These are phyloP conservation scores for Psilocybe cubensis DNA, from an alignment of 768 basidiomycete genomes.

Conservation along the genomic window DNA sequence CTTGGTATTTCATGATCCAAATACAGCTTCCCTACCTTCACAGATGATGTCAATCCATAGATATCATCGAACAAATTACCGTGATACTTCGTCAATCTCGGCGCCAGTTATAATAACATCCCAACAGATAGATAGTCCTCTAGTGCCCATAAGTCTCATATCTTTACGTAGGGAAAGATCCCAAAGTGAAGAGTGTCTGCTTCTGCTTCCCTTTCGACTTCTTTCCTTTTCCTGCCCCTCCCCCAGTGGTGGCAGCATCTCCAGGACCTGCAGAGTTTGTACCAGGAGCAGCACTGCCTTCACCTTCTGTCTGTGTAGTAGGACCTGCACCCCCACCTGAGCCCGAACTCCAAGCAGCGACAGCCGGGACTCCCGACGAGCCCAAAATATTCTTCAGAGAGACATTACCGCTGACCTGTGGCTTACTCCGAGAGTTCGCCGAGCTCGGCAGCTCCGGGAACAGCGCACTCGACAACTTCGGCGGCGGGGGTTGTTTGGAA, in stretches of 20 bases:
- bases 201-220: conserved; percentile 85
- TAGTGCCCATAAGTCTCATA: not conserved
- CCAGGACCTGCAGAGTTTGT: conserved; percentile 50
- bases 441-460: conserved; percentile 75
- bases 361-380: conserved; percentile 35
- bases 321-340: conserved; percentile 13
- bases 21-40: no score
- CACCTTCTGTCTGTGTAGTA: conserved; percentile 7
- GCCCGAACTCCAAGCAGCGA: conserved; percentile 44
- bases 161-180: conserved; percentile 41
- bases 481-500: conserved; percentile 34
- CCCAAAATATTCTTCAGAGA: conserved; percentile 73
- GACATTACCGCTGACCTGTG: conserved; percentile 62
- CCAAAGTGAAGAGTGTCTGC: conserved; percentile 78
- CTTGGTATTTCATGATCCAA: no score
- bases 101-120: no score
- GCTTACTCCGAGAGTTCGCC: conserved; percentile 40
- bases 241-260: conserved; percentile 8
- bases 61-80: no score
- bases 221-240: conserved; percentile 62
- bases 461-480: conserved; percentile 53
- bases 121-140: no score
- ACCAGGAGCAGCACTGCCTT: conserved; percentile 48
- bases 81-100: no score
- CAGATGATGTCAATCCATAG: no score